These are phyloP conservation scores for Vigna hirtella DNA, from an alignment of 306 rosid species.

Conservation along the genomic window DNA sequence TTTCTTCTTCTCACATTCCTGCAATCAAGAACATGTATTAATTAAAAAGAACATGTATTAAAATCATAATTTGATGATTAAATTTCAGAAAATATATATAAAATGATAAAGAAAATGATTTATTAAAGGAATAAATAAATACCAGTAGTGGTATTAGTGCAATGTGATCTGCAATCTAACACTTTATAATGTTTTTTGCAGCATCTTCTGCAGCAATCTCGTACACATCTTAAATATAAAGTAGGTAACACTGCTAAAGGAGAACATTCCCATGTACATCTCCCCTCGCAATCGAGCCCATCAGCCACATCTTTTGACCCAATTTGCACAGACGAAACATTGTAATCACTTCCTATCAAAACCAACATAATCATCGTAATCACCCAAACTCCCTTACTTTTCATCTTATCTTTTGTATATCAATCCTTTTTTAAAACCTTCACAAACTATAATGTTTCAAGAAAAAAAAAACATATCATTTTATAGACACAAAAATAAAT, in stretches of 20 bases:
- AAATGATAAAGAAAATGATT: background rate
- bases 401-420: background rate
- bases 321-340: background rate
- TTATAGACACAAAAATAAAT: no score
- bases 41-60: background rate
- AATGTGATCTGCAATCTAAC: no score
- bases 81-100: background rate
- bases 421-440: no score
- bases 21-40: background rate
- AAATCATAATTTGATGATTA: no score
- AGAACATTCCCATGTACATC: background rate
- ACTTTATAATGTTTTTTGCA: no score
- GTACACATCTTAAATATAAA: rapidly evolving
- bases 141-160: background rate
- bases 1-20: background rate
- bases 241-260: rapidly evolving
- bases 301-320: background rate
- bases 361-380: background rate
- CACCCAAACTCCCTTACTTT: background rate
- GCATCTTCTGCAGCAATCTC: background rate
- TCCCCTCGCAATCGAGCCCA: rapidly evolving
- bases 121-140: background rate
- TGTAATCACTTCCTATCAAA: background rate
- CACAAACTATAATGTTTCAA: no score
- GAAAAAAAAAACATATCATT: no score